These are phyloP conservation scores for Fraxinus quadrangulata DNA, from an alignment of 257 asterid genomes.

Conservation along the genomic window DNA sequence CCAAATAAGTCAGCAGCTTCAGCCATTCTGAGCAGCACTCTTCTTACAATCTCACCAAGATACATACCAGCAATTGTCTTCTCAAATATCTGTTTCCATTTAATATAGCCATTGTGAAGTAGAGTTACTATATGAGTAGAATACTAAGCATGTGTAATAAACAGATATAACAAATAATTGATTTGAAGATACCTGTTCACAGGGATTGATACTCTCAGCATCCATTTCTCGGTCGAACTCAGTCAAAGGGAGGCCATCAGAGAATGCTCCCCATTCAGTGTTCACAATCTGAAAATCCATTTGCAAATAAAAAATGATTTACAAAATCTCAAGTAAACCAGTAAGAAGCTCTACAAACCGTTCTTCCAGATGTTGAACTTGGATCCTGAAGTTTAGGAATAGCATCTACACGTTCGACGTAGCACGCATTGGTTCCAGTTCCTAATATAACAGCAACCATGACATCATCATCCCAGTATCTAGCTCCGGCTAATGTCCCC, in stretches of 20 bases:
- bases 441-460: conserved; percentile 82
- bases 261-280: conserved; percentile 85
- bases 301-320: not conserved
- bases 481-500: conserved; percentile 78
- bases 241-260: conserved; percentile 69
- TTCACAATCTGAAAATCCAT: conserved; percentile 54
- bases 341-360: conserved; percentile 34
- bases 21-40: conserved; percentile 66
- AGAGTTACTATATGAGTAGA: not conserved
- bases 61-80: conserved; percentile 84
- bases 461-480: conserved; percentile 77
- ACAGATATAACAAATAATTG: too few relatives aligned
- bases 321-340: not conserved
- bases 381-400: conserved; percentile 55
- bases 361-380: conserved; percentile 44
- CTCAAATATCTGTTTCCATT: conserved; percentile 64
- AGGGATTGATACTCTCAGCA: conserved; percentile 74
- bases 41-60: conserved; percentile 79
- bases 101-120: not conserved
- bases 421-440: conserved; percentile 82
- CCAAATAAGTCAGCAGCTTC: conserved; percentile 57
- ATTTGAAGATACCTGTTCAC: conserved; percentile 58
- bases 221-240: conserved; percentile 79
- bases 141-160: not conserved
- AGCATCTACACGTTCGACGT: conserved; percentile 57